Evolutionary conservation across 441 rosid species (phyloP), one percentile per base, ranked within the genome.

Genomic region (Bocquillonia castaneifolia): DNA sequence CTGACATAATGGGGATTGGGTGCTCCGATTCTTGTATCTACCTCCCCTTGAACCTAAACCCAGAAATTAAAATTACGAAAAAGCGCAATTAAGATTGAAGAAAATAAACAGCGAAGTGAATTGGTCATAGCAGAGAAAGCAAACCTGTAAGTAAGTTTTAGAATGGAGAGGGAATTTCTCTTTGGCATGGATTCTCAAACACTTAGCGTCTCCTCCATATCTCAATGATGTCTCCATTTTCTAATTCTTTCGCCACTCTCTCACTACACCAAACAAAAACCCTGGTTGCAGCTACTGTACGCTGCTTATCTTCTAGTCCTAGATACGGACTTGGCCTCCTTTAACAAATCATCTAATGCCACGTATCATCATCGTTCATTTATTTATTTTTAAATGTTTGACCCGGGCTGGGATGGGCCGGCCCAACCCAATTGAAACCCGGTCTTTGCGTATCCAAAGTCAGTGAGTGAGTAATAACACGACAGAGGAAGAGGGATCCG

Each of bases 151-250:
- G 73, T 72, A 84, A 67, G 94, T 91, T 22, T 73, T 79, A 20
- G 91, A 81, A 78, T 82, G 88, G 66, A 90, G 75, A 14, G 78
- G 71, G 48, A 91, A 55, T 75, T 81, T 88, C 89, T 94, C 85
- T 80, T 94, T 94, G 60, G 97, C 97, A 76, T 94, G 96, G 78
- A 94, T 84, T 75, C 78, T 84, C 67, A 91, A 68, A 72, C 88
- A 78, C 78, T 72, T 94, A 58, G 91, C 83, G 66, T 85, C 90
- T 40, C 80, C 77, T 29, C 83, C 75, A 73, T 80, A 87, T 67
- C 97, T 86, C 63, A 94, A 80, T 53, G 97, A 94, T 2, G 97
- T 88, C 80, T 92, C 94, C 99, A 92, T 34, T n/a, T 29, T 25
- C 62, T 34, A 17, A 40, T 9, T 6, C 34, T 6, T n/a, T n/a